These are phyloP conservation scores for Diaporthe ilicicola DNA, from an alignment of 2,329 filamentous ascomycete genomes.

Conservation along the genomic window DNA sequence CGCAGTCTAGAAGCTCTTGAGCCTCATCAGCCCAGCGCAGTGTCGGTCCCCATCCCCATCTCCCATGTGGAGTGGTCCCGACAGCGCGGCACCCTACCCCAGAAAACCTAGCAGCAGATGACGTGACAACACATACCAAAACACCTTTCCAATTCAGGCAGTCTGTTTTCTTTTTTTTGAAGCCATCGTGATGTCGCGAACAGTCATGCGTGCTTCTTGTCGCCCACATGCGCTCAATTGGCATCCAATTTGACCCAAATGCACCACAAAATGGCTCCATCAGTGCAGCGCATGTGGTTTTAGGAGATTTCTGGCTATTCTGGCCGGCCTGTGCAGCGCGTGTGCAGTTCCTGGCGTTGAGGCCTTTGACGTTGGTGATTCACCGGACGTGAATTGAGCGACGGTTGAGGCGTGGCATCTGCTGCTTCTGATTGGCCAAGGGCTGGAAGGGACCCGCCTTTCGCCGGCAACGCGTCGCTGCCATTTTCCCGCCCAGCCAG, in stretches of 20 bases:
- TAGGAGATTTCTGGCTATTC: background rate
- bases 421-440: background rate
- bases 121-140: conserved; percentile 33
- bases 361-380: conserved; percentile 1
- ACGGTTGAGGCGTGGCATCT: background rate
- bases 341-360: conserved; percentile 1
- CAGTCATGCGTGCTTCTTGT: background rate
- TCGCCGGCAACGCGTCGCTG: conserved; percentile 26
- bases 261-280: background rate
- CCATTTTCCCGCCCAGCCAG: conserved; percentile 20
- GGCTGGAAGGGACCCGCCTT: background rate
- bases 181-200: conserved; percentile 6
- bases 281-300: background rate
- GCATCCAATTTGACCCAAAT: background rate
- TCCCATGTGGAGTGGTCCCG: conserved; percentile 34
- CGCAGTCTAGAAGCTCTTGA: conserved; percentile 29
- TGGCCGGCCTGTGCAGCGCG: background rate
- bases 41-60: conserved; percentile 20
- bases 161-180: conserved; percentile 31
- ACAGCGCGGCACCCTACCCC: conserved; percentile 35
- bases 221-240: background rate
- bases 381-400: conserved; percentile 21
- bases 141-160: conserved; percentile 34
- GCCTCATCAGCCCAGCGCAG: conserved; percentile 25
- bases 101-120: conserved; percentile 28